Conservation (phyloP, 2,329 filamentous ascomycete genomes). For the Exophiala sp. region DNA sequence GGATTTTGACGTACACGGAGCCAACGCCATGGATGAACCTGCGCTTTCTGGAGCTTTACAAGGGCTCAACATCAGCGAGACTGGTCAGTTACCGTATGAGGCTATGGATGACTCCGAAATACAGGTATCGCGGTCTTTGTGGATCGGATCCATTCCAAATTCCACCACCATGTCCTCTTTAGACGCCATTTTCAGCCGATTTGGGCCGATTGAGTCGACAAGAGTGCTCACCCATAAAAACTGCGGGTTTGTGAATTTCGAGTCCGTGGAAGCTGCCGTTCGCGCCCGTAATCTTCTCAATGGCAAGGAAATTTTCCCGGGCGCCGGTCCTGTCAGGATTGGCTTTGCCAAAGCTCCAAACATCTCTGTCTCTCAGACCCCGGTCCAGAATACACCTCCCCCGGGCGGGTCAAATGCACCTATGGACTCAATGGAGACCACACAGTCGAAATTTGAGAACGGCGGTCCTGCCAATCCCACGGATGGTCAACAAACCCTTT, state of each 20-base stretch:
- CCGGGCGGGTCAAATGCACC: conserved; percentile 56
- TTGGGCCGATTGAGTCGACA: conserved; percentile 83
- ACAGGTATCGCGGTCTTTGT: conserved; percentile 77
- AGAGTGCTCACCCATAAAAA: conserved; percentile 97
- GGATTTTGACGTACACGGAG: conserved; percentile 18
- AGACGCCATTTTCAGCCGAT: conserved; percentile 90
- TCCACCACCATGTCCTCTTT: conserved; percentile 94
- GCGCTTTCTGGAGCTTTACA: conserved; percentile 23
- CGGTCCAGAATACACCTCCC: conserved; percentile 83
- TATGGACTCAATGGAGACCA: conserved; percentile 19
- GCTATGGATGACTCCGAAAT: conserved; percentile 71
- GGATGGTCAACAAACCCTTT: conserved; percentile 20
- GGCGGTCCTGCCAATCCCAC: conserved; percentile 29
- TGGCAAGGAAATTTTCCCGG: conserved; percentile 96
- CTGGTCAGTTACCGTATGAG: conserved; percentile 47
- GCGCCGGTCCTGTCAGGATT: conserved; percentile 87
- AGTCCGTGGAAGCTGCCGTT: conserved; percentile 82
- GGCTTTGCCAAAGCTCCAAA: conserved; percentile 96
- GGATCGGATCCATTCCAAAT: conserved; percentile 95
- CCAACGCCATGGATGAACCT: conserved; percentile 12
- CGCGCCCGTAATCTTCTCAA: conserved; percentile 83
- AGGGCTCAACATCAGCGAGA: conserved; percentile 21
- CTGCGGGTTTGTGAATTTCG: conserved; percentile 97
- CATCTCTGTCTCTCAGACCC: conserved; percentile 69
- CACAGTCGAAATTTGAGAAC: conserved; percentile 31